phyloP scores from a whole-genome alignment of 805 yeast genomes.

The Citeromyces matritensis region DNA sequence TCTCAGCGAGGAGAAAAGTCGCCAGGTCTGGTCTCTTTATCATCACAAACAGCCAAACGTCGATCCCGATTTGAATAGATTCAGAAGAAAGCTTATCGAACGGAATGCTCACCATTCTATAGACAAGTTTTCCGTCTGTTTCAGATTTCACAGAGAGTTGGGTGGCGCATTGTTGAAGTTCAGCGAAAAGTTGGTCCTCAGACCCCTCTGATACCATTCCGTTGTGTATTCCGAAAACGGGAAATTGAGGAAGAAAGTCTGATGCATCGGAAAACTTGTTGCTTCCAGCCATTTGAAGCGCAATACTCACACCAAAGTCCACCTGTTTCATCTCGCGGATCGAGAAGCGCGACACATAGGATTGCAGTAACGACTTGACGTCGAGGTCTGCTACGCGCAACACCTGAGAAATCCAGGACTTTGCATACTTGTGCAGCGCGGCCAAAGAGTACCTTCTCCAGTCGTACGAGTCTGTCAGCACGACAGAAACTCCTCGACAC shows the following conservation, averaged over 20 bases:
- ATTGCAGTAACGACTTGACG: slow-evolving; percentile 63
- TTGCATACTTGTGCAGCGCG: slow-evolving; percentile 41
- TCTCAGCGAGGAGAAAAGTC: slow-evolving; percentile 47
- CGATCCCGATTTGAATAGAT: slow-evolving; percentile 47
- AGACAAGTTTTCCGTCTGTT: slow-evolving; percentile 14
- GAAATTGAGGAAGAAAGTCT: slow-evolving; percentile 57
- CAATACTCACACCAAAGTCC: slow-evolving; percentile 79
- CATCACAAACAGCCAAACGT: slow-evolving; percentile 71
- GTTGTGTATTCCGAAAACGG: too few relatives aligned
- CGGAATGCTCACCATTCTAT: slow-evolving; percentile 52
- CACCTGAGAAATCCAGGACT: slow-evolving; percentile 49
- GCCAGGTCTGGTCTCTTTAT: slow-evolving; percentile 49
- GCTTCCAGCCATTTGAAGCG: slow-evolving; percentile 71
- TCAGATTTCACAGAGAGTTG: too few relatives aligned
- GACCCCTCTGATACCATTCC: too few relatives aligned
- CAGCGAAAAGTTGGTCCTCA: too few relatives aligned
- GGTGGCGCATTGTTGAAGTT: too few relatives aligned
- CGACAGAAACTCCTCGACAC: slow-evolving; percentile 29
- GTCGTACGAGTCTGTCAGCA: slow-evolving; percentile 57
- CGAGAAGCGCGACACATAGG: slow-evolving; percentile 24
- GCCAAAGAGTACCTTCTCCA: slow-evolving; percentile 64
- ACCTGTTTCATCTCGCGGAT: slow-evolving; percentile 12
- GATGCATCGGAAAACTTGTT: slow-evolving; percentile 21
- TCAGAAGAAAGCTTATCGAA: slow-evolving; percentile 47
- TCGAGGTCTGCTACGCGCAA: slow-evolving; percentile 53